These are phyloP conservation scores for Nicotiana otophora DNA, from an alignment of 257 asterid species.

Conservation along the genomic window DNA sequence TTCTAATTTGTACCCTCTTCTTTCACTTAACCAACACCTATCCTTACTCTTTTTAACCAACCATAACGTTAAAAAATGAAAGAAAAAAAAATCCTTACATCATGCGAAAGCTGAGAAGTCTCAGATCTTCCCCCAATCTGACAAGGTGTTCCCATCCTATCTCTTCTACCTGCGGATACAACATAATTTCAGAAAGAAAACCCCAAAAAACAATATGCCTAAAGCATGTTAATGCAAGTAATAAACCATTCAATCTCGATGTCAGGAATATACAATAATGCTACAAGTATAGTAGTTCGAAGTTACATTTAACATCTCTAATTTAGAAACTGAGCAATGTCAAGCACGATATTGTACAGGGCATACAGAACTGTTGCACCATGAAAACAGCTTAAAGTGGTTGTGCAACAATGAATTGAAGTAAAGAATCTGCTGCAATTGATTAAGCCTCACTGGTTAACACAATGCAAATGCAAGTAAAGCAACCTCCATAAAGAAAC, in stretches of 20 bases:
- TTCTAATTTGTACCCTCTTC: neutral
- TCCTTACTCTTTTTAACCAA: neutral
- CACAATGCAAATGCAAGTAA: too few relatives aligned
- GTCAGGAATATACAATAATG: neutral
- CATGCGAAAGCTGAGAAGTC: slow-evolving; percentile 48
- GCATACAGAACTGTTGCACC: too few relatives aligned
- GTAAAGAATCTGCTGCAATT: too few relatives aligned
- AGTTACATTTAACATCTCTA: neutral
- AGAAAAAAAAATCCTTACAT: slow-evolving; percentile 30
- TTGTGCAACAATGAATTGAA: too few relatives aligned
- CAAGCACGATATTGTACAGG: neutral
- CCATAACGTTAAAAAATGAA: neutral
- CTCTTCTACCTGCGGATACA: slow-evolving; percentile 62
- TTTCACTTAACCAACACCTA: slow-evolving; percentile 1
- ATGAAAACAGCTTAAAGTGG: too few relatives aligned
- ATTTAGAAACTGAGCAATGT: neutral
- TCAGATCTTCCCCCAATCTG: slow-evolving; percentile 55
- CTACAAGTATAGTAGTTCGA: neutral
- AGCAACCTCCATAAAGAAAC: too few relatives aligned
- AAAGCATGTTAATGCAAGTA: neutral
- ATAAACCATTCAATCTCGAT: neutral
- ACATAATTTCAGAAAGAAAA: slow-evolving; percentile 6
- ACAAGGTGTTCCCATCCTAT: slow-evolving; percentile 78
- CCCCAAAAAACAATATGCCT: neutral
- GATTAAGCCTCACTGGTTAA: too few relatives aligned